phyloP scores from a whole-genome alignment of 768 basidiomycete genomes.

The Termitomyces sp. region DNA sequence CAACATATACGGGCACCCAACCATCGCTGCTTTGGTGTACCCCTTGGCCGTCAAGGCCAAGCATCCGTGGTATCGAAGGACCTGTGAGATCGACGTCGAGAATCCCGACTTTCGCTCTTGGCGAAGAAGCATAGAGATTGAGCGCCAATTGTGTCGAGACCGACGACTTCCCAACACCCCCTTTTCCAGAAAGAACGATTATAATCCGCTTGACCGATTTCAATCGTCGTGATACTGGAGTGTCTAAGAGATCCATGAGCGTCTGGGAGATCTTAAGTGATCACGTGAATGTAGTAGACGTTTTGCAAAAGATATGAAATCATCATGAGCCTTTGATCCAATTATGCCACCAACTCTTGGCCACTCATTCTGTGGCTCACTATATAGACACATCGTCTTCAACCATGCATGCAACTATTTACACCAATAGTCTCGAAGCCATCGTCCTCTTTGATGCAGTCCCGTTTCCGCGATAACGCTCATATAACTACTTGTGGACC shows the following conservation, averaged over 20 bases:
- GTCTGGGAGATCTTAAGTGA: neutral
- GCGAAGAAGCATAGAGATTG: slow-evolving; percentile 68
- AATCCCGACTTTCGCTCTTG: slow-evolving; percentile 73
- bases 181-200: slow-evolving; percentile 93
- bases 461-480: neutral
- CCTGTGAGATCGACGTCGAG: slow-evolving; percentile 94
- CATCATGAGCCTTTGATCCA: too few species aligned
- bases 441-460: neutral
- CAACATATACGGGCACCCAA: slow-evolving; percentile 98
- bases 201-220: slow-evolving; percentile 77
- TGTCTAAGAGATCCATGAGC: slow-evolving; percentile 34
- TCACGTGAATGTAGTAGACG: neutral
- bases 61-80: slow-evolving; percentile 93
- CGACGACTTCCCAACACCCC: slow-evolving; percentile 98
- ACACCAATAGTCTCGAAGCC: neutral
- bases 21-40: slow-evolving; percentile 94
- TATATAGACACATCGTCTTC: neutral
- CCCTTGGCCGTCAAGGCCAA: slow-evolving; percentile 79
- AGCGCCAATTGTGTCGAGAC: slow-evolving; percentile 90
- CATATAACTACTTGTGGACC: too few species aligned
- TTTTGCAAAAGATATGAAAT: too few species aligned
- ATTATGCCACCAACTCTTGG: neutral
- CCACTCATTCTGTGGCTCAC: neutral
- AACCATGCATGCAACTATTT: neutral
- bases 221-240: slow-evolving; percentile 68